Base-by-base conservation (phyloP, 345 rosid genomes). In the Arabidopsis thaliana region DNA sequence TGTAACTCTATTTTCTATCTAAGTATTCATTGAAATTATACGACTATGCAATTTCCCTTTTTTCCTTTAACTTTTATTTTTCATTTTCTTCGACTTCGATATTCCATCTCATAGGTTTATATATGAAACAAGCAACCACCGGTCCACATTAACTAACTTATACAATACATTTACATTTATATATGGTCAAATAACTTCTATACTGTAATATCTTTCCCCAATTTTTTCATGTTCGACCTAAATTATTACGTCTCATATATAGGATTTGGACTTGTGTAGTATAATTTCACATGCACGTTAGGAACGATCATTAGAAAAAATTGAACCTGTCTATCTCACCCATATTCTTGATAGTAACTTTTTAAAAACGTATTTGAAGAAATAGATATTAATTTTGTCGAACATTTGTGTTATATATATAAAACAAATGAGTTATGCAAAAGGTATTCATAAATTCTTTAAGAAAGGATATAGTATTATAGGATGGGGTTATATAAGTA, bases 91-190 rank as follows among this genome's bases (percentile, higher is more conserved):
- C 20, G 20, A 16, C 20, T 16, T 16, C 20, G 20, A 16, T 16
- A 16, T 16, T 16, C 20, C 20, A 16, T 16, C 20, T 16, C 20
- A 16, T 16, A 16, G 20, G 20, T 16, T 16, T 16, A 16, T 16
- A 16, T 16, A 16, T 16, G 20, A 69, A 76, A 42, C 58, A 76
- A 76, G 50, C 42, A 69, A 69, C 70, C 50, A 52, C 14, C 8
- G 49, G 50, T 76, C 62, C 69, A 67, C 28, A 30, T 40, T 41
- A 8, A 49, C 20, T 16, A 16, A 16, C 20, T 20, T 13, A 16
- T 37, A 57, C 11, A 57, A 37, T 5, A 30, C 9, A 41, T 53
- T 10, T 33, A 13, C 22, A 61, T 37, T 7, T 56, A 16, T 23
- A 37, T 66, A 58, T 60, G 16, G 52, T 65, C 45, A 40, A 46